Evolutionary conservation across 331 rosid species (phyloP).

Genomic region (Stylosanthes scabra): DNA sequence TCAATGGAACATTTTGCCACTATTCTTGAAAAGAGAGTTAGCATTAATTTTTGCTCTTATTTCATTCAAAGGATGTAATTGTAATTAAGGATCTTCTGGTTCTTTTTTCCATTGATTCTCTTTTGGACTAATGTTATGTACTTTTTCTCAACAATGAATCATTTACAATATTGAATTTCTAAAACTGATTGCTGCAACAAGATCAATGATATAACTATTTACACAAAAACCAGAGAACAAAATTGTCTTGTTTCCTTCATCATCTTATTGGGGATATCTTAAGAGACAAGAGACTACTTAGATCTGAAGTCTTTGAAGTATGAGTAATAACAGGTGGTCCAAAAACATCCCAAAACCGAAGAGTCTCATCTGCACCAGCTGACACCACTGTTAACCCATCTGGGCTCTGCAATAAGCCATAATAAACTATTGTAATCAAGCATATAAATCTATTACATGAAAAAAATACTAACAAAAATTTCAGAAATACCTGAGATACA

Average conservation of each 20-base stretch:
- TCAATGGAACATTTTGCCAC: constrained; percentile 23
- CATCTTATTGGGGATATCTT: constrained; percentile 72
- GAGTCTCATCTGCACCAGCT: constrained; percentile 78
- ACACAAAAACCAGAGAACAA: constrained; percentile 17
- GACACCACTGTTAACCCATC: constrained; percentile 78
- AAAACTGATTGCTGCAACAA: not conserved
- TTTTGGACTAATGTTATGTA: not conserved
- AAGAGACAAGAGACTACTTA: constrained; percentile 57
- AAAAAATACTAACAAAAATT: too few relatives aligned
- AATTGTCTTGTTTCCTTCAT: constrained; percentile 45
- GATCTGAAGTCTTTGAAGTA: constrained; percentile 41
- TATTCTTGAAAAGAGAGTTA: constrained; percentile 6
- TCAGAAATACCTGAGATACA: constrained; percentile 57
- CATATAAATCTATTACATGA: not conserved
- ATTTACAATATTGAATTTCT: not conserved
- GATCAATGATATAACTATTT: constrained; percentile 2
- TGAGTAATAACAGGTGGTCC: constrained; percentile 54
- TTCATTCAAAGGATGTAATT: not conserved
- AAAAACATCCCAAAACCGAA: constrained; percentile 76
- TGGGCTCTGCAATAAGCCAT: constrained; percentile 64
- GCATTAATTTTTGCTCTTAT: constrained; percentile 26
- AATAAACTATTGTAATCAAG: not conserved
- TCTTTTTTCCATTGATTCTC: not conserved
- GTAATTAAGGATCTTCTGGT: too few relatives aligned
- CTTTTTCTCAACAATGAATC: constrained; percentile 8